Percentiles rank a stretch among this genome's conserved stretches.
Evolutionary conservation across 495 filamentous ascomycete species (phyloP).

Genomic region (Penicillium crystallinum): DNA sequence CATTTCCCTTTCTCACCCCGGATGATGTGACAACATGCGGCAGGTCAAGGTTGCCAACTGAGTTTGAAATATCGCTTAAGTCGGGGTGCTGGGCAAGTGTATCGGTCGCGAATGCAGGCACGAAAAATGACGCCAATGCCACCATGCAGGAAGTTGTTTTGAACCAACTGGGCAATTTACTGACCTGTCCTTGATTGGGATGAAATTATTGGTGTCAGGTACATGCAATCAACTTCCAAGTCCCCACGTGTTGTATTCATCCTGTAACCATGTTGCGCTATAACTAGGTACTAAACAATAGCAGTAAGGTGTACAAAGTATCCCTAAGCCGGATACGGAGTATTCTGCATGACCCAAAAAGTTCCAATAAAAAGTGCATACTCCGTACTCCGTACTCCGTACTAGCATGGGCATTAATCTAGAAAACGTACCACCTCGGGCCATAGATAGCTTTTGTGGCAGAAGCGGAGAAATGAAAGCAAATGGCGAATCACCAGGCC

Average conservation of each 20-base stretch:
- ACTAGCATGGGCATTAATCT: neutral
- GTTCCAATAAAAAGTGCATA: too few species aligned
- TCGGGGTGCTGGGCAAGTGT: constrained; percentile 56
- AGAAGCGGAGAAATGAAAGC: neutral
- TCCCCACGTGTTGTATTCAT: neutral
- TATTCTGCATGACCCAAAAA: too few species aligned
- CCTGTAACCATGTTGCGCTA: neutral
- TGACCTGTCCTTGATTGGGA: constrained; percentile 42
- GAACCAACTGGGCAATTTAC: constrained; percentile 47
- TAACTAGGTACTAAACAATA: neutral
- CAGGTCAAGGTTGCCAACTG: constrained; percentile 50
- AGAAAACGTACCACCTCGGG: neutral
- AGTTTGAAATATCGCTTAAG: constrained; percentile 41
- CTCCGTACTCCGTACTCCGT: too few species aligned
- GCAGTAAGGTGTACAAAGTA: neutral
- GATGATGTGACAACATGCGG: constrained; percentile 55
- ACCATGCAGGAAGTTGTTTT: constrained; percentile 52
- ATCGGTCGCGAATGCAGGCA: constrained; percentile 54
- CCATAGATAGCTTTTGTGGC: neutral
- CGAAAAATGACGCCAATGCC: constrained; percentile 53
- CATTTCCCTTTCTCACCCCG: constrained; percentile 41
- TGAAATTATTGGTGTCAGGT: neutral
- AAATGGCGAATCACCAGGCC: neutral
- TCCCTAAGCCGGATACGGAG: too few species aligned
- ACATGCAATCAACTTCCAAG: neutral